These are phyloP conservation scores for Trichophyton simii DNA, from an alignment of 2,329 filamentous ascomycete species.

Conservation along the genomic window DNA sequence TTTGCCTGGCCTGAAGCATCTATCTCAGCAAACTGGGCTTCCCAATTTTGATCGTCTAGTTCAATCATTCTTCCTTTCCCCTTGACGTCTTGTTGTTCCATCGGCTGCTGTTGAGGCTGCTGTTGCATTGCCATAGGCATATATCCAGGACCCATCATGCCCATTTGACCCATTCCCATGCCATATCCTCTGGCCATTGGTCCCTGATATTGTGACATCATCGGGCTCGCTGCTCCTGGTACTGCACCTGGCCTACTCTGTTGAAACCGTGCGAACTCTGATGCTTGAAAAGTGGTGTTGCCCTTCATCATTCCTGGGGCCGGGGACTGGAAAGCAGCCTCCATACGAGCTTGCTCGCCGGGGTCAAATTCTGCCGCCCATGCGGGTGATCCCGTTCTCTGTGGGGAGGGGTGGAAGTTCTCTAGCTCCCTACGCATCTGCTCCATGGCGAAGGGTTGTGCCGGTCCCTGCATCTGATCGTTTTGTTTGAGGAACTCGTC, in stretches of 20 bases:
- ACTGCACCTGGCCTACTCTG: slow-evolving; percentile 47
- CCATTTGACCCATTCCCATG: slow-evolving; percentile 22
- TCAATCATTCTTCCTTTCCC: slow-evolving; percentile 75
- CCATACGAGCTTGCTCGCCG: slow-evolving; percentile 55
- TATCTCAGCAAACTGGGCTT: slow-evolving; percentile 87
- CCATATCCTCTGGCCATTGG: slow-evolving; percentile 27
- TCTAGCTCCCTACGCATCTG: slow-evolving; percentile 53
- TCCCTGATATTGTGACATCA: slow-evolving; percentile 8
- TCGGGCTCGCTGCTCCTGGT: slow-evolving; percentile 49
- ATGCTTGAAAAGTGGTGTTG: slow-evolving; percentile 55
- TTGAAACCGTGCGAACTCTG: slow-evolving; percentile 81
- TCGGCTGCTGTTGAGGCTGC: slow-evolving; percentile 21
- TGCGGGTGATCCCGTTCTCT: slow-evolving; percentile 42
- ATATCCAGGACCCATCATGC: slow-evolving; percentile 44
- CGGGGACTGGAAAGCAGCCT: slow-evolving; percentile 52
- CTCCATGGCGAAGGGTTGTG: slow-evolving; percentile 52
- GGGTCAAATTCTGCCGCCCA: slow-evolving; percentile 56
- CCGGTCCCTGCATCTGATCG: slow-evolving; percentile 44
- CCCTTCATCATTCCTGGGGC: slow-evolving; percentile 34
- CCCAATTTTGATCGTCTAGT: slow-evolving; percentile 87
- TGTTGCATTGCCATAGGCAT: slow-evolving; percentile 39
- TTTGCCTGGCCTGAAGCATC: slow-evolving; percentile 46
- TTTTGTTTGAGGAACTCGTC: slow-evolving; percentile 81
- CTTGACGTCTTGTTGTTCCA: slow-evolving; percentile 53
- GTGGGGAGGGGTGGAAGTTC: slow-evolving; percentile 36